Conservation (phyloP, 2,329 filamentous ascomycete species). For the Kalmusia sp. region DNA sequence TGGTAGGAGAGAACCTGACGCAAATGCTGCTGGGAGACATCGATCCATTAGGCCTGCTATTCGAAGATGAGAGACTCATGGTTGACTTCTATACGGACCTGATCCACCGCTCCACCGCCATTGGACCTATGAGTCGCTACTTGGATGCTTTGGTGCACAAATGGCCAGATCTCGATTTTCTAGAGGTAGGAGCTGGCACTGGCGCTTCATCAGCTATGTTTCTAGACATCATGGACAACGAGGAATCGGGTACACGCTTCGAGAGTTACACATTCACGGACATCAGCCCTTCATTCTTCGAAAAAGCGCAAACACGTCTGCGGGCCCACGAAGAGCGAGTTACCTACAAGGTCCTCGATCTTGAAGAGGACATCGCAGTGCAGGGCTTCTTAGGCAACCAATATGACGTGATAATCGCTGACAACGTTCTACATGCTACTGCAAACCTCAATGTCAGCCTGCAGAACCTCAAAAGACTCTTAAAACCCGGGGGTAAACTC, state of each 20-base stretch:
- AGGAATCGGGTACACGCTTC: neutral
- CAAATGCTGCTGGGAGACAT: slow-evolving; percentile 2
- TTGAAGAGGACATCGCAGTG: too few relatives aligned
- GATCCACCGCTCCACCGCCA: neutral
- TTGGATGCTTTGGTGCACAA: slow-evolving; percentile 15
- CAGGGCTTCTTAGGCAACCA: too few relatives aligned
- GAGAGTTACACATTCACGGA: slow-evolving; percentile 15
- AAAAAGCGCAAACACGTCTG: too few relatives aligned
- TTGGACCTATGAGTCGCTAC: neutral
- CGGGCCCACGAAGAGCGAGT: too few relatives aligned
- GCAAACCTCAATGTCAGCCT: too few relatives aligned
- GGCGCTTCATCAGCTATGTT: neutral
- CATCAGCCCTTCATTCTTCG: slow-evolving; percentile 14
- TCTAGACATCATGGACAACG: neutral
- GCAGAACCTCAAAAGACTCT: too few relatives aligned
- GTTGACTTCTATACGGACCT: neutral
- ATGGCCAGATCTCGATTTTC: slow-evolving; percentile 1
- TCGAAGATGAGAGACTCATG: slow-evolving; percentile 3
- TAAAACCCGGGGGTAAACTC: too few relatives aligned
- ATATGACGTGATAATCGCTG: too few relatives aligned
- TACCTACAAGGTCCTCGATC: too few relatives aligned
- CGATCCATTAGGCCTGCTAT: slow-evolving; percentile 1
- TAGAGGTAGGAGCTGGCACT: neutral
- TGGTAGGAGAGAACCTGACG: neutral
- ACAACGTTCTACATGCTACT: too few relatives aligned